Evolutionary conservation across 2,329 filamentous ascomycete species (phyloP).

Genomic region (Pleomassaria siparia): DNA sequence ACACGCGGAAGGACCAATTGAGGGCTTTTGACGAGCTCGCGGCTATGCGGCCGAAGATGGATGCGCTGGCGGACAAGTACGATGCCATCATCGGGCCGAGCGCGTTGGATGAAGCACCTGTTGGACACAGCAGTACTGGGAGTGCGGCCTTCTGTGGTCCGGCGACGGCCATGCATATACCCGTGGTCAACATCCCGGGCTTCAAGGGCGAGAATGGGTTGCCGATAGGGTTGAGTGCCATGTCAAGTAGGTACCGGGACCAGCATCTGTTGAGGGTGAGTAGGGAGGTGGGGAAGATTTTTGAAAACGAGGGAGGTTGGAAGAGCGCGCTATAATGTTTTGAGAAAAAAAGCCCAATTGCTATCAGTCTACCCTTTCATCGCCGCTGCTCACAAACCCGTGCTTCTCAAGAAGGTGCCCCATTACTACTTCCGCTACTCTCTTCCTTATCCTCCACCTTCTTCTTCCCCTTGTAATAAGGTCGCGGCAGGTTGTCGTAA

Average conservation of each 20-base stretch:
- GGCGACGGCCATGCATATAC: conserved; percentile 63
- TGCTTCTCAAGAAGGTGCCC: not conserved
- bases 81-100: conserved; percentile 61
- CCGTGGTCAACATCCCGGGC: conserved; percentile 65
- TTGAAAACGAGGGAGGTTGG: conserved; percentile 36
- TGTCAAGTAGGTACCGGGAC: conserved; percentile 44
- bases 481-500: conserved; percentile 50
- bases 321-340: conserved; percentile 9
- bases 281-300: conserved; percentile 30
- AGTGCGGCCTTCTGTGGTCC: conserved; percentile 54
- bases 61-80: conserved; percentile 55
- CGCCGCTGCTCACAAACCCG: not conserved
- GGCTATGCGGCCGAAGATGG: conserved; percentile 56
- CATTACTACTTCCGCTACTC: not conserved
- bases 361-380: not conserved
- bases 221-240: conserved; percentile 61
- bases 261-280: conserved; percentile 30
- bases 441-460: not conserved
- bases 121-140: conserved; percentile 57
- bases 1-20: conserved; percentile 53
- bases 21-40: conserved; percentile 60
- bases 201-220: conserved; percentile 60
- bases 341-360: no score
- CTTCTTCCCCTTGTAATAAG: conserved; percentile 22
- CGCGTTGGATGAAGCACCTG: conserved; percentile 60